Evolutionary conservation across 2,329 filamentous ascomycete genomes (phyloP).

Genomic region (Aspergillus ruber): DNA sequence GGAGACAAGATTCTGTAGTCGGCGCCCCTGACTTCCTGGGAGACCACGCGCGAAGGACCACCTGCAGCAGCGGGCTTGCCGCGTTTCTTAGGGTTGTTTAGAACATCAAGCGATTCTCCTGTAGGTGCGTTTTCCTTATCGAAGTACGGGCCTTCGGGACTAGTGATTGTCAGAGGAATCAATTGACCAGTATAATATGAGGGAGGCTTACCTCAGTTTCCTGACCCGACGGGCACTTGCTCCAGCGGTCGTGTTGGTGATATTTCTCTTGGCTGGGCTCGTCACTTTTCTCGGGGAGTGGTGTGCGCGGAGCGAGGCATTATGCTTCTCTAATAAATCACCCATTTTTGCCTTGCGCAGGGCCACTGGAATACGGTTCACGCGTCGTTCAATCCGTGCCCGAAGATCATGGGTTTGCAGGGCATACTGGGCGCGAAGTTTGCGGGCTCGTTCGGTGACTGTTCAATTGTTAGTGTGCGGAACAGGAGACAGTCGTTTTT

Average conservation of each 20-base stretch:
- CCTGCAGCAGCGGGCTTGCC: conserved; percentile 39
- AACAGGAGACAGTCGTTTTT: too few relatives aligned
- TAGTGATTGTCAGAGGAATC: conserved; percentile 32
- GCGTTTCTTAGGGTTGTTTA: conserved; percentile 66
- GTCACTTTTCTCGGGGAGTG: conserved; percentile 27
- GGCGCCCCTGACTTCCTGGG: conserved; percentile 38
- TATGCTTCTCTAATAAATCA: conserved; percentile 61
- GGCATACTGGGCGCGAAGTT: conserved; percentile 81
- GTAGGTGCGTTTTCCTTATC: conserved; percentile 69
- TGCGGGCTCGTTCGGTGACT: conserved; percentile 85
- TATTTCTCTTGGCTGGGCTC: conserved; percentile 24
- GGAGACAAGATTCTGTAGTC: conserved; percentile 67
- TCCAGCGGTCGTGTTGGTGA: conserved; percentile 22
- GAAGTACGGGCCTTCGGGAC: conserved; percentile 56
- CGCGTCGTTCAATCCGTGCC: conserved; percentile 81
- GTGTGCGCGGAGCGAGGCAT: conserved; percentile 16
- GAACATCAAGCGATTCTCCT: conserved; percentile 37
- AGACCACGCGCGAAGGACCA: conserved; percentile 35
- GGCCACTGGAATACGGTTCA: conserved; percentile 81
- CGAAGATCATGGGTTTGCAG: conserved; percentile 79
- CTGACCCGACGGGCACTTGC: conserved; percentile 24
- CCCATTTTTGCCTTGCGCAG: conserved; percentile 75
- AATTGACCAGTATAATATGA: conserved; percentile 5
- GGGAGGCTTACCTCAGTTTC: conserved; percentile 23
- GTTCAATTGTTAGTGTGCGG: conserved; percentile 1